Percentiles rank a stretch among this genome's conserved stretches.
Conservation (phyloP, 208 protist species). For the Leishmania martiniquensis region DNA sequence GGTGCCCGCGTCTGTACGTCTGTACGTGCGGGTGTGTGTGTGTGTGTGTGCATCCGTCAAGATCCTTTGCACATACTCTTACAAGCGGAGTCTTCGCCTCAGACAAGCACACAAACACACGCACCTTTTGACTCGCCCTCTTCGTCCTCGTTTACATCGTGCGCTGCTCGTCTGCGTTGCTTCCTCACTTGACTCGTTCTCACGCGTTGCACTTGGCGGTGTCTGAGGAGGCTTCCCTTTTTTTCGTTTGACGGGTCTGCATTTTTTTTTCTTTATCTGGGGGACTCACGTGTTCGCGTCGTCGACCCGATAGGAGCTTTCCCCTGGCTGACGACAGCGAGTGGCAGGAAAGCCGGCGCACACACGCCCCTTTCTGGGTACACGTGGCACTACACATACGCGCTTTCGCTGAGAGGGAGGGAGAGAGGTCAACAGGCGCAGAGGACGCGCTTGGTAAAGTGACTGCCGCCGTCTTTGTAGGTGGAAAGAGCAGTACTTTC, state of each 20-base stretch:
- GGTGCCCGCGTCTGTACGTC: conserved; percentile 1
- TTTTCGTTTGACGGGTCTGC: neutral
- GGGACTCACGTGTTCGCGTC: neutral
- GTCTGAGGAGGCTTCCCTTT: neutral
- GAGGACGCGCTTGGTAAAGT: neutral
- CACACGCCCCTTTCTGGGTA: neutral
- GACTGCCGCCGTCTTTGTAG: neutral
- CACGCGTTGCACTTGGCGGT: neutral
- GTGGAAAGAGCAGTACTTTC: neutral
- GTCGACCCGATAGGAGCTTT: neutral
- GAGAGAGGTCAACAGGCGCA: neutral
- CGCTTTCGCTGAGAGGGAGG: neutral
- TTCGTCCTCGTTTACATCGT: neutral
- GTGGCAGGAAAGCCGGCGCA: neutral
- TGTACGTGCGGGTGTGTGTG: neutral
- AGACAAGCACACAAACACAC: neutral
- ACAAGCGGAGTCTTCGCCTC: neutral
- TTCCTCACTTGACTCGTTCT: neutral
- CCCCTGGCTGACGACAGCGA: neutral
- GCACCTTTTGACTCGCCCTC: neutral
- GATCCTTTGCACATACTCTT: no score
- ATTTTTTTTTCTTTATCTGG: neutral
- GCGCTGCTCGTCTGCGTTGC: neutral
- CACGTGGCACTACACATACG: neutral
- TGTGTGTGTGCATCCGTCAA: neutral